Percentiles rank a stretch among this genome's conserved stretches.
Evolutionary conservation across 306 rosid genomes (phyloP).

Genomic region (Medicago arabica): DNA sequence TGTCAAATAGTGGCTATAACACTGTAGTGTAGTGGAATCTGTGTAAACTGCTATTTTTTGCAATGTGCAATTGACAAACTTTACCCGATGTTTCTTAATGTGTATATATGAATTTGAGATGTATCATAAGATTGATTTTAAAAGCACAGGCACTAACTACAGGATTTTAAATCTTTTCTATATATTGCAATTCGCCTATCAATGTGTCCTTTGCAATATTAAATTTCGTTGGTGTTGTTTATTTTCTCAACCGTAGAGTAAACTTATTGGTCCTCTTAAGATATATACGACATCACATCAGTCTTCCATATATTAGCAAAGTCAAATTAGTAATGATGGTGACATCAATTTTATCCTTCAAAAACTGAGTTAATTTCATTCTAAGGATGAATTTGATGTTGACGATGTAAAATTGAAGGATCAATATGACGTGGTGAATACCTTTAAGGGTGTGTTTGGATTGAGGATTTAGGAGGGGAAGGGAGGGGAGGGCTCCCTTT

Average conservation of each 20-base stretch:
- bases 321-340: neutral
- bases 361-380: neutral
- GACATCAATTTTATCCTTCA: slow-evolving; percentile 13
- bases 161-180: slow-evolving; percentile 11
- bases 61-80: neutral
- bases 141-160: neutral
- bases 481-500: too few species aligned
- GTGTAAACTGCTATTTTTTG: neutral
- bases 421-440: neutral
- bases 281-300: neutral
- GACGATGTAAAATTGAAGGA: slow-evolving; percentile 18
- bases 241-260: neutral
- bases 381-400: neutral
- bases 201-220: slow-evolving; percentile 4
- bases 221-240: slow-evolving; percentile 10
- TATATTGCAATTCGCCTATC: neutral
- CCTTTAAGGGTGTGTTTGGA: too few species aligned
- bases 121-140: slow-evolving; percentile 11
- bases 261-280: neutral
- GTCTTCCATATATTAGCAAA: neutral
- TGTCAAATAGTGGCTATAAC: neutral
- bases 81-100: neutral
- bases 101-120: slow-evolving; percentile 10
- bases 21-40: neutral
- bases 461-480: too few species aligned